Evolutionary conservation across 2,329 filamentous ascomycete species (phyloP).

Genomic region (Sphaerulina musiva): DNA sequence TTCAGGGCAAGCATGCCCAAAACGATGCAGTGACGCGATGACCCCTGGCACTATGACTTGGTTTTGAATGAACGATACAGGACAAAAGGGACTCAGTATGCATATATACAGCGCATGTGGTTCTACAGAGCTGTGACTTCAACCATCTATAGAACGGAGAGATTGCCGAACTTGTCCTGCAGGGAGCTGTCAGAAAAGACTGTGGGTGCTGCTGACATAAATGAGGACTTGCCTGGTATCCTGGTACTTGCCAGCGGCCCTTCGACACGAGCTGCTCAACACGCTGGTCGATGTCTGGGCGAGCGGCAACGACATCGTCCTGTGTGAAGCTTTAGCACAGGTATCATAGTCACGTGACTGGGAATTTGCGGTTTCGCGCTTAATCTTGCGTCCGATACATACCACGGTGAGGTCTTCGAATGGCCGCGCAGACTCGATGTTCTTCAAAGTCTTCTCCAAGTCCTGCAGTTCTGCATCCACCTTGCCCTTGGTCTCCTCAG

Average conservation of each 20-base stretch:
- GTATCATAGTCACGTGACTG: constrained; percentile 5
- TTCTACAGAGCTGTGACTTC: constrained; percentile 21
- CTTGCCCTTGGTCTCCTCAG: constrained; percentile 91
- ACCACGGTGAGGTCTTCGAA: constrained; percentile 97
- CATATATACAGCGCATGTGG: constrained; percentile 21
- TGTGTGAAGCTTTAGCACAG: constrained; percentile 35
- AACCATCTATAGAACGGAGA: constrained; percentile 76
- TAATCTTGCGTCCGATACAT: constrained; percentile 45
- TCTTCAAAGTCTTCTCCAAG: constrained; percentile 87
- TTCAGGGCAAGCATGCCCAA: background rate
- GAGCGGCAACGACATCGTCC: constrained; percentile 91
- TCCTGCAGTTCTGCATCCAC: constrained; percentile 93
- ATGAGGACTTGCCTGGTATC: constrained; percentile 80
- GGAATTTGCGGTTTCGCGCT: background rate
- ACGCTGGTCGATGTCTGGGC: constrained; percentile 96
- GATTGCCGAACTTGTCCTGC: constrained; percentile 98
- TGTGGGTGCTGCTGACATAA: background rate
- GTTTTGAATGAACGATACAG: background rate
- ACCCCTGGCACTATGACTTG: background rate
- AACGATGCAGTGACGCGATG: background rate
- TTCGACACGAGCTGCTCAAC: constrained; percentile 90
- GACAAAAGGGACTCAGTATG: constrained; percentile 17
- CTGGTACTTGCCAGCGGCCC: constrained; percentile 95
- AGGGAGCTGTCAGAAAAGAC: constrained; percentile 8
- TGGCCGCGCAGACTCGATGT: constrained; percentile 91